Percentiles rank a stretch among this genome's conserved stretches.
phyloP scores from a whole-genome alignment of 208 protist species.

The Herpetomonas tarakana region DNA sequence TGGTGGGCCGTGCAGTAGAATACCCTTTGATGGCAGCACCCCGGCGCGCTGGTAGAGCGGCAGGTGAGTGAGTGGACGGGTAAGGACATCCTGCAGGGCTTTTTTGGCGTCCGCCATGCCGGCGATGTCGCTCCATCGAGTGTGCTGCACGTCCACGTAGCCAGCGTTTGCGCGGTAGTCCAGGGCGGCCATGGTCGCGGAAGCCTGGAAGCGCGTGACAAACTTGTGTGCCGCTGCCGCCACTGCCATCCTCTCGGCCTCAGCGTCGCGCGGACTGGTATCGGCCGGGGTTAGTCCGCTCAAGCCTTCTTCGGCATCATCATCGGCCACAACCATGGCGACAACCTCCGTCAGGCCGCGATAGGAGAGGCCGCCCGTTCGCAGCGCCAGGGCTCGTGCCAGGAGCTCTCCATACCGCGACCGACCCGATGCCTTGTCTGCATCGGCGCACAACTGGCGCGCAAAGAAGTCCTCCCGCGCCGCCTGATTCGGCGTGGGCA shows the following conservation, averaged over 20 bases:
- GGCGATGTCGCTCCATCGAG: conserved; percentile 74
- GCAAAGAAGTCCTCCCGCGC: conserved; percentile 49
- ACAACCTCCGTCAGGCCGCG: conserved; percentile 49
- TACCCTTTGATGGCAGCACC: conserved; percentile 84
- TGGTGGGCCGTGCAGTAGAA: conserved; percentile 89
- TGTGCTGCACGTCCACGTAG: conserved; percentile 73
- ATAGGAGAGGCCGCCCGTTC: conserved; percentile 69
- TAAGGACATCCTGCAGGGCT: conserved; percentile 41
- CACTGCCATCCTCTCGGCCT: conserved; percentile 7
- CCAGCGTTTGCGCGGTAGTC: conserved; percentile 51
- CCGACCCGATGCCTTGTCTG: neutral
- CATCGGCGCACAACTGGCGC: neutral
- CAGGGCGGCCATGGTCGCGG: conserved; percentile 38
- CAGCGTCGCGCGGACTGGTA: neutral
- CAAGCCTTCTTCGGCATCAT: conserved; percentile 2
- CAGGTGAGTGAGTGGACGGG: conserved; percentile 29
- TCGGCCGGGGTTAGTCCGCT: neutral
- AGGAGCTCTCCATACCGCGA: conserved; percentile 6
- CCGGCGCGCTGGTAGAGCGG: conserved; percentile 26
- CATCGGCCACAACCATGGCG: conserved; percentile 7
- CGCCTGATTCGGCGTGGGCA: conserved; percentile 57
- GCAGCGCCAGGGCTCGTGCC: conserved; percentile 38
- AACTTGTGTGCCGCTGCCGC: conserved; percentile 22
- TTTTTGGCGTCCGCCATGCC: conserved; percentile 60
- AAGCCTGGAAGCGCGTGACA: conserved; percentile 40